Conservation (phyloP, 352 stramenopile species). For the Pythium scleroteichum region DNA sequence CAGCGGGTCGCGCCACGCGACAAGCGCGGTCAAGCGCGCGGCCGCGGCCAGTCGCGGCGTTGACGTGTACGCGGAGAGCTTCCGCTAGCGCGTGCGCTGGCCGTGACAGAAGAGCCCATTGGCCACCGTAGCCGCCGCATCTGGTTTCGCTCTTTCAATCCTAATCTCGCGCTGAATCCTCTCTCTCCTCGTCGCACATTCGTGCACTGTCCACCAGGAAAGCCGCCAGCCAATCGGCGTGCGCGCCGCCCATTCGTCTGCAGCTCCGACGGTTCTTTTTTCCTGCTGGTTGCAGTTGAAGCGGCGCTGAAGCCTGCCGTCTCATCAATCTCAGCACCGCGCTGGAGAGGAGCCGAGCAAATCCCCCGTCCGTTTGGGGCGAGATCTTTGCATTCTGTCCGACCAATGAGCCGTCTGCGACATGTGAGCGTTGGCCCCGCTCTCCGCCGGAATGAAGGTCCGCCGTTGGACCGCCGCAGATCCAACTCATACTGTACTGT, state of each 20-base stretch:
- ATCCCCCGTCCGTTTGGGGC: too few relatives aligned
- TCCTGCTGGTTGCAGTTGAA: neutral
- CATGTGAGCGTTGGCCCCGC: too few relatives aligned
- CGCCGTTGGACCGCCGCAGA: too few relatives aligned
- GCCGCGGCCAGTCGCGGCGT: conserved; percentile 15
- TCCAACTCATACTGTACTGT: too few relatives aligned
- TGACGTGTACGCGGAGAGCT: conserved; percentile 34
- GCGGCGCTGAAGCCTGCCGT: neutral
- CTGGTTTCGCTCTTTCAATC: neutral
- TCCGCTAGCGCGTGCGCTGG: conserved; percentile 24
- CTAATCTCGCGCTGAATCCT: too few relatives aligned
- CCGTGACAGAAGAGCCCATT: neutral
- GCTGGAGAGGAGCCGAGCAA: too few relatives aligned
- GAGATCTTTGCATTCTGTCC: neutral
- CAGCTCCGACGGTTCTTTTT: neutral
- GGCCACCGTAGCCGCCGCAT: neutral
- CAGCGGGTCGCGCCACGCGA: conserved; percentile 25
- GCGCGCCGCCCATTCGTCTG: neutral
- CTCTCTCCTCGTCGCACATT: neutral
- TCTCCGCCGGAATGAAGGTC: too few relatives aligned
- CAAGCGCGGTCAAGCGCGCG: conserved; percentile 30
- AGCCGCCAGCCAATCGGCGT: neutral
- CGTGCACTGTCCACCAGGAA: neutral
- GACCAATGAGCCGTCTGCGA: too few relatives aligned
- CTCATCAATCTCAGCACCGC: neutral